phyloP scores from a whole-genome alignment of 257 asterid species.

The Solanum pennellii region DNA sequence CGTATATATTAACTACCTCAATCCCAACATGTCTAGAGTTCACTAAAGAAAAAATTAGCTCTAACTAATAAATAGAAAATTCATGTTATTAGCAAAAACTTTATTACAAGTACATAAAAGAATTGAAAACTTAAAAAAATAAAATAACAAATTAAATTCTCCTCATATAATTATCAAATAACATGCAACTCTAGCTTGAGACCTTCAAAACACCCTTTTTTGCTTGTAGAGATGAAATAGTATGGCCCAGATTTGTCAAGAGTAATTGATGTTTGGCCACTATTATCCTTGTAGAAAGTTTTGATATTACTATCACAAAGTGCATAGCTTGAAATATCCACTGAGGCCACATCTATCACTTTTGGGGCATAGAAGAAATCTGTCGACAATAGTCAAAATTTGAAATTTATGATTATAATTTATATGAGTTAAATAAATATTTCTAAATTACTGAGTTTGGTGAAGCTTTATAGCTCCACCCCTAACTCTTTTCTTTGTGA shows the following conservation, averaged over 20 bases:
- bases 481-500: background rate
- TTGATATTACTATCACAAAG: background rate
- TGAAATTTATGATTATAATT: background rate
- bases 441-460: background rate
- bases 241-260: background rate
- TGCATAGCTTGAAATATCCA: background rate
- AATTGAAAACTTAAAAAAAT: background rate
- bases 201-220: background rate
- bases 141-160: background rate
- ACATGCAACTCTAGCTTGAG: background rate
- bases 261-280: background rate
- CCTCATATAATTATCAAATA: background rate
- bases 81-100: background rate
- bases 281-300: background rate
- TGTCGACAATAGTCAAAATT: background rate
- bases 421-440: background rate
- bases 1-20: background rate
- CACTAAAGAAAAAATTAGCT: background rate
- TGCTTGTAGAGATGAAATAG: background rate
- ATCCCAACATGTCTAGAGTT: background rate
- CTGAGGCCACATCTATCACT: background rate
- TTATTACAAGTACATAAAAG: background rate
- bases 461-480: background rate
- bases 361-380: background rate
- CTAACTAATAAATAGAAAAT: background rate